A percentile compares a stretch with the other conserved stretches of the same genome.
Evolutionary conservation across 208 protist genomes (phyloP).

Genomic region (Acanthamoeba culbertsoni): DNA sequence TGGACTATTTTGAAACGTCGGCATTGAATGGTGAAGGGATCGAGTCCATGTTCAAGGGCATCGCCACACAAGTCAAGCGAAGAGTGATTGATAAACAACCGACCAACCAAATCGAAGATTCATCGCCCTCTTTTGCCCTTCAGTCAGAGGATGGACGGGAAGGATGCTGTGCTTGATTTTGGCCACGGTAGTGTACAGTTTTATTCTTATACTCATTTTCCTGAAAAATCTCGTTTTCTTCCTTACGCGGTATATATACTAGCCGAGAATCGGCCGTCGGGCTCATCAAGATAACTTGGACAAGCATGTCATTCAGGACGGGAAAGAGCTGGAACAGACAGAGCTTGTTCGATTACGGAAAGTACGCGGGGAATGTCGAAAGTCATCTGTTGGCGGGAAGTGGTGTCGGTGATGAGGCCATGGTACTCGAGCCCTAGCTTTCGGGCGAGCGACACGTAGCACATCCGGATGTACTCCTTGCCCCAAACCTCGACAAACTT

Average conservation of each 20-base stretch:
- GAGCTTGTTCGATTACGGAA: neutral
- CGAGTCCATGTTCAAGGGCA: conserved; percentile 32
- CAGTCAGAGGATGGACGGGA: neutral
- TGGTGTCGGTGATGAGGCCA: neutral
- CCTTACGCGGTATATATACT: no score
- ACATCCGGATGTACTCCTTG: no score
- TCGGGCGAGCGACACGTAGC: neutral
- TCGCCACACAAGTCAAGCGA: conserved; percentile 29
- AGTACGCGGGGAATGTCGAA: no score
- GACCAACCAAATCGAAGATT: neutral
- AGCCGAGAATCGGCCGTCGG: no score
- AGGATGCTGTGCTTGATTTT: neutral
- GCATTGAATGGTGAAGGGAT: neutral
- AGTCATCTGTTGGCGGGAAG: no score
- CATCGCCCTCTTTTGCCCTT: neutral
- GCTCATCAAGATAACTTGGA: no score
- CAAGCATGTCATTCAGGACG: no score
- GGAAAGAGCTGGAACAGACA: no score
- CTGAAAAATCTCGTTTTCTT: no score
- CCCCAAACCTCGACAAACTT: neutral
- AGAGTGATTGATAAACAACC: neutral
- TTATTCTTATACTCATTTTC: no score
- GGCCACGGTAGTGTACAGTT: no score
- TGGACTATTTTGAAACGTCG: conserved; percentile 35
- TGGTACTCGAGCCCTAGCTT: neutral